Evolutionary conservation across 306 rosid genomes (phyloP).

Genomic region (Rosa persica): DNA sequence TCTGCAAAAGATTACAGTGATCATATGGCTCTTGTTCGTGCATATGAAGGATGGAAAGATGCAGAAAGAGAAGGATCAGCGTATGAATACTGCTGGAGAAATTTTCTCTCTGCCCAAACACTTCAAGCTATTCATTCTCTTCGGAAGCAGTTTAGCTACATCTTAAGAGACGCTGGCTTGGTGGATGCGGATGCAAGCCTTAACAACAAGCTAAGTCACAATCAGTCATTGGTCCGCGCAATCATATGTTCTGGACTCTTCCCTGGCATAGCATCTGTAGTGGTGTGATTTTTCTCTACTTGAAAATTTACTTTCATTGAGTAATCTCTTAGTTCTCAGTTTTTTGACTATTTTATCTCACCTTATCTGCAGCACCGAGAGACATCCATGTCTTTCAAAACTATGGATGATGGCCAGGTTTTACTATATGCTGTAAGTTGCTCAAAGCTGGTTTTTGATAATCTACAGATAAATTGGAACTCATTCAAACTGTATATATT

Average conservation of each 20-base stretch:
- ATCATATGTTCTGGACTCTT: constrained; percentile 92
- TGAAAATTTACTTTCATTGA: constrained; percentile 15
- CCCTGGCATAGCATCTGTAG: constrained; percentile 95
- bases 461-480: background rate
- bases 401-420: constrained; percentile 96
- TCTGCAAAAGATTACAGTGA: constrained; percentile 98
- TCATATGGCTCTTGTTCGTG: constrained; percentile 99
- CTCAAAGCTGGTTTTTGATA: background rate
- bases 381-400: constrained; percentile 97
- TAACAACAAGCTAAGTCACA: constrained; percentile 78
- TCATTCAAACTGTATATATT: background rate
- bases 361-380: constrained; percentile 81
- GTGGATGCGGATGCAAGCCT: constrained; percentile 65
- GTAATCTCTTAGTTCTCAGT: constrained; percentile 12
- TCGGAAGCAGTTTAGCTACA: constrained; percentile 86
- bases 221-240: constrained; percentile 92
- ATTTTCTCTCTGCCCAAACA: constrained; percentile 94
- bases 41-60: constrained; percentile 99
- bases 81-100: constrained; percentile 97
- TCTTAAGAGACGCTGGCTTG: constrained; percentile 85
- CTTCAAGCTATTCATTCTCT: constrained; percentile 98
- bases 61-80: constrained; percentile 99
- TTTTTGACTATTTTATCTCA: constrained; percentile 24
- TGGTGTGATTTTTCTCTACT: constrained; percentile 55
- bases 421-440: constrained; percentile 73